A percentile compares a stretch with the other conserved stretches of the same genome.
phyloP scores from a whole-genome alignment of 176 grass and related monocot species.

The Carex littledalei region DNA sequence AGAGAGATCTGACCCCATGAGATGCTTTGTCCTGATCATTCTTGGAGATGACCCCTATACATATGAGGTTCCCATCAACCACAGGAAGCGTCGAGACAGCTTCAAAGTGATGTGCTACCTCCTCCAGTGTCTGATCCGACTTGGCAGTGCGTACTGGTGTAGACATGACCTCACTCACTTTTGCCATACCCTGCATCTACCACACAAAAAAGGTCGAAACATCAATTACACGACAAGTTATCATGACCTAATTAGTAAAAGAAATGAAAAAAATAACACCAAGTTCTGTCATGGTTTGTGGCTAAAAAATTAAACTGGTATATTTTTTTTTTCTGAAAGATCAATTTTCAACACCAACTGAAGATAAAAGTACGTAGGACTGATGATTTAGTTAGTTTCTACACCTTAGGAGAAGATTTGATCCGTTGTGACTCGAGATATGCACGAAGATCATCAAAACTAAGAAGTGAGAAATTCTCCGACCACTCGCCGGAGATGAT shows the following conservation, averaged over 20 bases:
- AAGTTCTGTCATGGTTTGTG: not conserved
- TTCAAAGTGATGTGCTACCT: conserved; percentile 58
- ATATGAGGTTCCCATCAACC: conserved; percentile 55
- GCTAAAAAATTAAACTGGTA: not conserved
- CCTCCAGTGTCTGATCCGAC: conserved; percentile 53
- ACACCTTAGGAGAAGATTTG: conserved; percentile 33
- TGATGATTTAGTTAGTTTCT: not conserved
- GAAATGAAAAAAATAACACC: not conserved
- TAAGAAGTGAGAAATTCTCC: conserved; percentile 69
- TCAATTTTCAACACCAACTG: not conserved
- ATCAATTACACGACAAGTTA: not conserved
- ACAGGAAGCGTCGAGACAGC: conserved; percentile 59
- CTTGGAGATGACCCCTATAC: conserved; percentile 64
- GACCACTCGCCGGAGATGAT: conserved; percentile 90
- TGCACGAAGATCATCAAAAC: conserved; percentile 56
- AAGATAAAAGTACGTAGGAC: not conserved
- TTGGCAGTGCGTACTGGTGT: conserved; percentile 38
- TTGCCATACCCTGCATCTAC: conserved; percentile 13
- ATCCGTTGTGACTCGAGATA: conserved; percentile 54
- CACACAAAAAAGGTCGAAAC: conserved; percentile 12
- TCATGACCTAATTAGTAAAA: not conserved
- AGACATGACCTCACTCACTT: conserved; percentile 61
- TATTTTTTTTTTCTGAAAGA: not conserved
- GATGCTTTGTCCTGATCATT: conserved; percentile 51
- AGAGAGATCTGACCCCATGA: conserved; percentile 44